Evolutionary conservation across 2,329 filamentous ascomycete species (phyloP).

Genomic region (Hypocrella siamensis): DNA sequence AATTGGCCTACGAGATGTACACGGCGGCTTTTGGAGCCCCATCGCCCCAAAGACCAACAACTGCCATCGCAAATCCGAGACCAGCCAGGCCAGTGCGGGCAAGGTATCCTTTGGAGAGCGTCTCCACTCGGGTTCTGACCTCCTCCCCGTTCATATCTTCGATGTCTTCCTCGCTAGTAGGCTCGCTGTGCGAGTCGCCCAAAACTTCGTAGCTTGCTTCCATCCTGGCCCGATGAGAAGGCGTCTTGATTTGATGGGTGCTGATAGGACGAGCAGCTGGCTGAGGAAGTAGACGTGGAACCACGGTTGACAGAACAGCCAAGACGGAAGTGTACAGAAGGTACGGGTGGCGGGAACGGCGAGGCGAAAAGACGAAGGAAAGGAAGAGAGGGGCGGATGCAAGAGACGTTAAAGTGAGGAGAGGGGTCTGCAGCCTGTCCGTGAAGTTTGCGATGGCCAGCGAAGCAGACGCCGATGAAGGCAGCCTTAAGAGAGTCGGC

Average conservation of each 20-base stretch:
- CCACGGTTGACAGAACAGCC: constrained; percentile 43
- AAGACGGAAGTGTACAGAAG: constrained; percentile 71
- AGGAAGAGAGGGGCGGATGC: constrained; percentile 58
- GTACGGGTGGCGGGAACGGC: constrained; percentile 68
- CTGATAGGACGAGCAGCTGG: constrained; percentile 12
- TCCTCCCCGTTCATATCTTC: constrained; percentile 46
- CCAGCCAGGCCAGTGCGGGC: constrained; percentile 38
- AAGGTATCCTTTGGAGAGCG: constrained; percentile 36
- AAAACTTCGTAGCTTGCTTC: constrained; percentile 61
- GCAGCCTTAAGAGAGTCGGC: constrained; percentile 66
- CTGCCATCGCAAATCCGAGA: constrained; percentile 42
- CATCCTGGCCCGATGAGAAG: constrained; percentile 29
- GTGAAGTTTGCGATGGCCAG: constrained; percentile 56
- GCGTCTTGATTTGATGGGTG: constrained; percentile 13
- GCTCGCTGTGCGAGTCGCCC: constrained; percentile 34
- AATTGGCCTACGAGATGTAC: constrained; percentile 15
- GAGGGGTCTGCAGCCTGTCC: constrained; percentile 45
- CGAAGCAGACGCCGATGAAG: constrained; percentile 55
- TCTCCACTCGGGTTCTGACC: constrained; percentile 39
- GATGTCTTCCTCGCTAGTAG: constrained; percentile 33
- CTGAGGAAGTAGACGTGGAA: constrained; percentile 29
- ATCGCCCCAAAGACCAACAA: constrained; percentile 53
- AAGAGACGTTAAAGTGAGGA: constrained; percentile 51
- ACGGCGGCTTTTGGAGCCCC: constrained; percentile 24
- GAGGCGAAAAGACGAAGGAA: constrained; percentile 63